These are phyloP conservation scores for Jackrogersella multiformis DNA, from an alignment of 495 filamentous ascomycete species.

Conservation along the genomic window DNA sequence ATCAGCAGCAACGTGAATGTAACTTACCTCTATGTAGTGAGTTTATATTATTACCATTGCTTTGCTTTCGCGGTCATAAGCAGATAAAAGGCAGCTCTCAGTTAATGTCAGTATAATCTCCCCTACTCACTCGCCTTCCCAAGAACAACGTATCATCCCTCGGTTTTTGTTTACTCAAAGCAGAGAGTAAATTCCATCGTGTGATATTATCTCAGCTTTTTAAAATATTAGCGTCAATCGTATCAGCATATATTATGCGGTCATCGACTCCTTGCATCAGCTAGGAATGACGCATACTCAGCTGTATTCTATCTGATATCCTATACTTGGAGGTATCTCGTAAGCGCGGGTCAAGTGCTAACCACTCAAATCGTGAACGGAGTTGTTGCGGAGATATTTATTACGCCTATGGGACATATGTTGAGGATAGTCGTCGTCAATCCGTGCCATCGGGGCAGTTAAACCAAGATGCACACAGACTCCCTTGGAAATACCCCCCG, in stretches of 20 bases:
- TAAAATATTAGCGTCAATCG: background rate
- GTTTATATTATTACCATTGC: too few species aligned
- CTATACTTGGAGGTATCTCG: background rate
- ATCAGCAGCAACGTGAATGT: background rate
- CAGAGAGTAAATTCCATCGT: background rate
- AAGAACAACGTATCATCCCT: background rate
- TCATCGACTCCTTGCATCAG: conserved; percentile 1
- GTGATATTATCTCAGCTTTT: background rate
- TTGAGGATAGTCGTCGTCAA: too few species aligned
- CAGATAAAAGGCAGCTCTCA: background rate
- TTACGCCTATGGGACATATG: background rate
- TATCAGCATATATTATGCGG: background rate
- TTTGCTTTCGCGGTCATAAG: background rate
- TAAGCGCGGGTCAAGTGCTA: background rate
- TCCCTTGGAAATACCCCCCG: too few species aligned
- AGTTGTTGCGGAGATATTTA: background rate
- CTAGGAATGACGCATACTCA: background rate
- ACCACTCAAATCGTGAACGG: background rate
- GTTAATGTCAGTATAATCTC: background rate
- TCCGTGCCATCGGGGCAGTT: too few species aligned
- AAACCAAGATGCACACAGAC: too few species aligned
- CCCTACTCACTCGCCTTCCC: background rate
- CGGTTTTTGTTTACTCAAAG: background rate
- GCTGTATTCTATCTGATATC: background rate
- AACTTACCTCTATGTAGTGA: background rate